Percentiles rank a stretch among this genome's conserved stretches.
Conservation (phyloP, 805 yeast genomes). For the Myxozyma lipomycoides region DNA sequence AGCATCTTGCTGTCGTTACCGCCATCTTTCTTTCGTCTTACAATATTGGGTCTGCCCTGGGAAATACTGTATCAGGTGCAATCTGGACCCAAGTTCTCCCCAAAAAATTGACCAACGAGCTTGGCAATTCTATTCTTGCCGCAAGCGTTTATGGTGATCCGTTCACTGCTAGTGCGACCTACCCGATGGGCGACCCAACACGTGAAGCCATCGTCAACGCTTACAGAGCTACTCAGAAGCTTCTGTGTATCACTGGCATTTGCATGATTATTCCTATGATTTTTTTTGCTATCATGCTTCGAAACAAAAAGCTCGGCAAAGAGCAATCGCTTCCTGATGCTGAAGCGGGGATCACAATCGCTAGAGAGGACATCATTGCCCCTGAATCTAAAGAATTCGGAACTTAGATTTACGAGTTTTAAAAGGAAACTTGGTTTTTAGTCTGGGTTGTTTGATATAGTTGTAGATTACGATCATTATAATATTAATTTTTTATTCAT, state of each 20-base stretch:
- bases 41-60: slow-evolving; percentile 61
- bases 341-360: neutral
- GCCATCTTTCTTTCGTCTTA: slow-evolving; percentile 56
- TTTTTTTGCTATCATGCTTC: slow-evolving; percentile 25
- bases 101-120: slow-evolving; percentile 39
- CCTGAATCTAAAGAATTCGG: neutral
- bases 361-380: neutral
- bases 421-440: too few relatives aligned
- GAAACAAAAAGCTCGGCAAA: neutral
- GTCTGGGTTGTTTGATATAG: neutral
- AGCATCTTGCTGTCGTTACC: slow-evolving; percentile 59
- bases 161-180: slow-evolving; percentile 44
- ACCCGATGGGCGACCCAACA: slow-evolving; percentile 62
- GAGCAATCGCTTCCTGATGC: neutral
- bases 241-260: slow-evolving; percentile 53
- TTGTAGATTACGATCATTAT: neutral
- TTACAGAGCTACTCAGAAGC: slow-evolving; percentile 56
- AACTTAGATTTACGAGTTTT: neutral
- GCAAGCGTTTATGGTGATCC: slow-evolving; percentile 52
- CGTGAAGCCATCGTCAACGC: slow-evolving; percentile 56
- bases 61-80: slow-evolving; percentile 63
- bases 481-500: too few relatives aligned
- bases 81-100: slow-evolving; percentile 64
- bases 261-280: slow-evolving; percentile 55
- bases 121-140: slow-evolving; percentile 41